Evolutionary conservation across 805 yeast species (phyloP).

Genomic region (Kluyveromyces nonfermentans): DNA sequence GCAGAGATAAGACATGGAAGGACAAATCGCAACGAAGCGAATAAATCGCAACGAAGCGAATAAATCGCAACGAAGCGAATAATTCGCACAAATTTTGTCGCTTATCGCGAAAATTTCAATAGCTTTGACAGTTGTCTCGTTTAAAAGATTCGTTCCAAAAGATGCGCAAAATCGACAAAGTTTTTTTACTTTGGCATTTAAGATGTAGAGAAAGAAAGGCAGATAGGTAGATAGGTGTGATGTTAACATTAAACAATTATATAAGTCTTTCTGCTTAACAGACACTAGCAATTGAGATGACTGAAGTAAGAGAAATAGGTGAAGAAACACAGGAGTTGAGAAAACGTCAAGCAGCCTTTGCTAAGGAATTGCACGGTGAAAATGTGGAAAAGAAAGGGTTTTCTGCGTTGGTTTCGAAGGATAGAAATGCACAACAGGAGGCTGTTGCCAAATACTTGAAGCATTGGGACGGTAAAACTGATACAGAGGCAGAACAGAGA

Average conservation of each 20-base stretch:
- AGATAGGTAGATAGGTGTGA: too few species aligned
- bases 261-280: too few species aligned
- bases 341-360: slow-evolving; percentile 47
- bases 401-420: slow-evolving; percentile 66
- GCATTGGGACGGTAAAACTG: slow-evolving; percentile 93
- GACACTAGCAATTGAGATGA: too few species aligned
- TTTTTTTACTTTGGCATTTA: background rate
- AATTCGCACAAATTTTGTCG: too few species aligned
- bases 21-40: too few species aligned
- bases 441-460: slow-evolving; percentile 88
- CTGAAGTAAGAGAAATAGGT: background rate
- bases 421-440: slow-evolving; percentile 67
- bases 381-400: slow-evolving; percentile 58
- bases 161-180: background rate
- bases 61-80: too few species aligned
- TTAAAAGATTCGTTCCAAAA: background rate
- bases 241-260: too few species aligned
- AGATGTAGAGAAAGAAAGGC: too few species aligned
- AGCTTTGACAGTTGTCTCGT: background rate
- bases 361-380: slow-evolving; percentile 80
- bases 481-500: slow-evolving; percentile 56
- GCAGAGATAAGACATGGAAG: too few species aligned
- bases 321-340: slow-evolving; percentile 21
- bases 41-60: too few species aligned
- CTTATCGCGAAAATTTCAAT: background rate